These are phyloP conservation scores for Euphorbia lathyris DNA, from an alignment of 345 rosid species.

Conservation along the genomic window DNA sequence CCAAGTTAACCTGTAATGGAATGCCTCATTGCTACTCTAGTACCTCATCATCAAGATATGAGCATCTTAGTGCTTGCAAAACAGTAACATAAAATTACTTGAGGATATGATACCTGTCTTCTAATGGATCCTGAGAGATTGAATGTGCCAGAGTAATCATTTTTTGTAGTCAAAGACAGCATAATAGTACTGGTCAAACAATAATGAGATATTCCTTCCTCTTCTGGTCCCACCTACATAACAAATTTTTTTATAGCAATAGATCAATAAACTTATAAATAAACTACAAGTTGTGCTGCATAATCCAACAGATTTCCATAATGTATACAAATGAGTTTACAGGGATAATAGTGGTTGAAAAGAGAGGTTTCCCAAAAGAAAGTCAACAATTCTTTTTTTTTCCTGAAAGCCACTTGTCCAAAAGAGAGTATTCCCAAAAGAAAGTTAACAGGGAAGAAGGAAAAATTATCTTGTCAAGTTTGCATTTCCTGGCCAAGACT, in stretches of 20 bases:
- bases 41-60: too few species aligned
- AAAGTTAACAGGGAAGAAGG: neutral
- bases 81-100: too few species aligned
- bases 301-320: neutral
- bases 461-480: neutral
- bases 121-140: constrained; percentile 92
- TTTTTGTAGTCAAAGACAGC: constrained; percentile 87
- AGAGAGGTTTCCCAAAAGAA: neutral
- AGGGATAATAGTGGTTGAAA: neutral
- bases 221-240: constrained; percentile 82
- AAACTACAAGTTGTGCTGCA: neutral
- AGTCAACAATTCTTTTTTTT: neutral
- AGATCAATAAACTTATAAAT: neutral
- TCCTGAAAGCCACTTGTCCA: neutral
- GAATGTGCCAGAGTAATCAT: constrained; percentile 73
- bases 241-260: constrained; percentile 13
- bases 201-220: constrained; percentile 71
- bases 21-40: neutral
- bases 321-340: neutral
- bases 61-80: too few species aligned
- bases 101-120: constrained; percentile 60
- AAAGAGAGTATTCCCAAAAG: too few species aligned
- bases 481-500: neutral
- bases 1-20: neutral
- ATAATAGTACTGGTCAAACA: constrained; percentile 96